Evolutionary conservation across 2,329 filamentous ascomycete species (phyloP).

Genomic region (Onygenales sp.): DNA sequence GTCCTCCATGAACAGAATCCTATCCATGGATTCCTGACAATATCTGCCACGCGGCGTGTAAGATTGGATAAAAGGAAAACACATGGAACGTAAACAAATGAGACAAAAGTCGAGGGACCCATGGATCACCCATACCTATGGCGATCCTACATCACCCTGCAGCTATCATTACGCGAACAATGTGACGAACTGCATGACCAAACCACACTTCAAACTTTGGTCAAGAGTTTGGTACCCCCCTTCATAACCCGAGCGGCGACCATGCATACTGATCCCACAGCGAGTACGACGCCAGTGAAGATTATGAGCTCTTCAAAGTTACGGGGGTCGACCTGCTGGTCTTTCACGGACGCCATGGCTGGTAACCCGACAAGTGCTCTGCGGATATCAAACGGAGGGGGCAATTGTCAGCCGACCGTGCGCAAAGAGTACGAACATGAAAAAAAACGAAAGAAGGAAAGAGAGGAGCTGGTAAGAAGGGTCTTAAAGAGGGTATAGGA

Average conservation of each 20-base stretch:
- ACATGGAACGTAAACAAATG: no score
- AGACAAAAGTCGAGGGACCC: no score
- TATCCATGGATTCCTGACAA: no score
- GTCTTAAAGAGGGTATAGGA: neutral
- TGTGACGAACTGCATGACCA: neutral
- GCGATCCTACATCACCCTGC: no score
- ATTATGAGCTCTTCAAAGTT: slow-evolving; percentile 1
- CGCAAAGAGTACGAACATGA: neutral
- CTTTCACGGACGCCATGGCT: slow-evolving; percentile 1
- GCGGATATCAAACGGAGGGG: neutral
- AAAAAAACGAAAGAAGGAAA: neutral
- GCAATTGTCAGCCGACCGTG: neutral
- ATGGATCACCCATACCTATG: no score
- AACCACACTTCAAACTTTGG: neutral
- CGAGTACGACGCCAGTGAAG: neutral
- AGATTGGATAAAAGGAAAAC: no score
- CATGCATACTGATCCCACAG: neutral
- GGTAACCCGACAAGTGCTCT: slow-evolving; percentile 1
- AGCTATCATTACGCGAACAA: neutral
- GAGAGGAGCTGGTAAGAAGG: neutral
- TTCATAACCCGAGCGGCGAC: neutral
- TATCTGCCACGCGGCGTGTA: no score
- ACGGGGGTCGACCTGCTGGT: neutral
- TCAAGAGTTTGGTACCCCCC: neutral
- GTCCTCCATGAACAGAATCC: no score